Conservation (phyloP, 2,329 filamentous ascomycete species). For the Fusarium sarcochroum region DNA sequence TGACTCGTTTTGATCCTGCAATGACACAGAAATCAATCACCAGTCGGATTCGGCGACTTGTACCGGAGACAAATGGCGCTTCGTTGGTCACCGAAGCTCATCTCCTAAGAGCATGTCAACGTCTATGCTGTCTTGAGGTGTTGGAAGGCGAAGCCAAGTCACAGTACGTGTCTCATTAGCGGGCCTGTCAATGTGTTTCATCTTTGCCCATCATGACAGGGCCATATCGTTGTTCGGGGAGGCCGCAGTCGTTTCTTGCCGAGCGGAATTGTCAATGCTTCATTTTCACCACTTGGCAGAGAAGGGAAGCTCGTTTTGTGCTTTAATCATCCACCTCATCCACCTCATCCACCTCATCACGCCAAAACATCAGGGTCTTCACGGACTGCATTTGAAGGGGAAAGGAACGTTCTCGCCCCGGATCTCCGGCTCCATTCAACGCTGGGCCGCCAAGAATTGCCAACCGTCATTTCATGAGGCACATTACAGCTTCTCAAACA, state of each 20-base stretch:
- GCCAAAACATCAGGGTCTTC: slow-evolving; percentile 9
- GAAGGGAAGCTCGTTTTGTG: slow-evolving; percentile 3
- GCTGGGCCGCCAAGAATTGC: slow-evolving; percentile 37
- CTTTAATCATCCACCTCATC: slow-evolving; percentile 3
- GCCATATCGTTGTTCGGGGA: slow-evolving; percentile 29
- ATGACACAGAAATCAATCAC: slow-evolving; percentile 4
- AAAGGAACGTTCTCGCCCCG: slow-evolving; percentile 34
- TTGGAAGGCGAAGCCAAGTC: slow-evolving; percentile 2
- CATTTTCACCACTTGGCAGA: slow-evolving; percentile 19
- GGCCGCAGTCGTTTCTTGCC: slow-evolving; percentile 27
- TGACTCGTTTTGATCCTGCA: slow-evolving; percentile 40
- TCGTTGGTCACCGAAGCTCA: slow-evolving; percentile 36
- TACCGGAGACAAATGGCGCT: slow-evolving; percentile 40
- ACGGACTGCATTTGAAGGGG: slow-evolving; percentile 15
- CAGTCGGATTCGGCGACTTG: slow-evolving; percentile 30
- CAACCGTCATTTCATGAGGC: slow-evolving; percentile 36
- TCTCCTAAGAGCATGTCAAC: slow-evolving; percentile 39
- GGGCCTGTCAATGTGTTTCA: slow-evolving; percentile 45
- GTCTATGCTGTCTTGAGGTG: slow-evolving; percentile 35
- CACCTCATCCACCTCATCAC: slow-evolving; percentile 1
- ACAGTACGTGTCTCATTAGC: slow-evolving; percentile 42
- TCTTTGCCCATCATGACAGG: slow-evolving; percentile 34
- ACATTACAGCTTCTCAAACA: slow-evolving; percentile 30
- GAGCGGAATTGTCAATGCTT: slow-evolving; percentile 34
- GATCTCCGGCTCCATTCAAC: slow-evolving; percentile 29